Evolutionary conservation across 768 basidiomycete species (phyloP).

Genomic region (Hericium coralloides): DNA sequence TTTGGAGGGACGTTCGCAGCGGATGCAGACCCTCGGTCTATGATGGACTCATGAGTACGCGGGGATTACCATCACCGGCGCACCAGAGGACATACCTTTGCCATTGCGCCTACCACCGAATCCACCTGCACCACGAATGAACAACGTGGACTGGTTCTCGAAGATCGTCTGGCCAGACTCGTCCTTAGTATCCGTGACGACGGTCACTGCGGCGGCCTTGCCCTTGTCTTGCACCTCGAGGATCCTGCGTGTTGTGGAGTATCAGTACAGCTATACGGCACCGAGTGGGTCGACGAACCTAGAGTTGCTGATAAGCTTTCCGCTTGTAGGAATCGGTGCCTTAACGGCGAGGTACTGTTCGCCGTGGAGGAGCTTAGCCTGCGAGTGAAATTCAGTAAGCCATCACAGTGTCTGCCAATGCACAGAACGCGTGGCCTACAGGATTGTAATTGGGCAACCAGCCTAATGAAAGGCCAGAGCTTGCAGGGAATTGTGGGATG

Average conservation of each 20-base stretch:
- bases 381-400: background rate
- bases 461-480: constrained; percentile 58
- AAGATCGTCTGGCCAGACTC: constrained; percentile 78
- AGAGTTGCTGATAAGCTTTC: constrained; percentile 65
- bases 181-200: constrained; percentile 72
- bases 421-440: constrained; percentile 33
- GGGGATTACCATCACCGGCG: background rate
- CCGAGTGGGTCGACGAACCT: constrained; percentile 34
- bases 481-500: constrained; percentile 80
- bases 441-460: constrained; percentile 96
- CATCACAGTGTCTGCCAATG: background rate
- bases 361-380: constrained; percentile 96
- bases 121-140: constrained; percentile 91
- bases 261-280: background rate
- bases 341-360: constrained; percentile 92
- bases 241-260: constrained; percentile 31
- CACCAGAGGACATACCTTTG: constrained; percentile 40
- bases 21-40: constrained; percentile 86
- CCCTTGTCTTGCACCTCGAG: constrained; percentile 85
- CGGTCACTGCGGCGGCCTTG: constrained; percentile 87
- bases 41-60: background rate
- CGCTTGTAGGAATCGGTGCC: constrained; percentile 78
- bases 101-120: constrained; percentile 89
- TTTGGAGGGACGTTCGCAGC: constrained; percentile 75
- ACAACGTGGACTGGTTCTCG: constrained; percentile 87